Base-by-base conservation (phyloP, 2,329 filamentous ascomycete genomes). In the Hymenoscyphus occultus region DNA sequence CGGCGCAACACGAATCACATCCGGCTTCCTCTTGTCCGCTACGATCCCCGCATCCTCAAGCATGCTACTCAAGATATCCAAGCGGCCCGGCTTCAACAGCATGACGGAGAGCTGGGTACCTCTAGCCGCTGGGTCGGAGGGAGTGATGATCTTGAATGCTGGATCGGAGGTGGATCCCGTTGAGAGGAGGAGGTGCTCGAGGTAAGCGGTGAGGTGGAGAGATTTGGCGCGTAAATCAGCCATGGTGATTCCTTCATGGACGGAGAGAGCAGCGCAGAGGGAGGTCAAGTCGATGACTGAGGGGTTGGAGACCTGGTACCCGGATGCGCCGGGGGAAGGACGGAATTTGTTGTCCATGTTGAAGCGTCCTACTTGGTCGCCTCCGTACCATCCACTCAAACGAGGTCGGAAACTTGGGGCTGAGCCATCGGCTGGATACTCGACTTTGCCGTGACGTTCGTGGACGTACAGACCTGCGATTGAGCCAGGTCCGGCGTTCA, bases 291-390 rank as follows among this genome's bases (percentile, higher is more conserved):
- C 92, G 6, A 95, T 81, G 12, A 88, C 90, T 0, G 87, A 91
- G 1, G 90, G 92, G 75, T 97, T 97, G 60, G 89, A 92, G n/a
- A 94, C 77, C 77, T 96, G 92, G 77, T 87, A 97, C 3, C 93
- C 93, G 40, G 83, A 86, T 0, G 93, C 93, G 48, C 93, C 93
- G 1, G 85, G 80, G 7, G 91, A 90, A 3, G 93, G 92, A 51
- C 87, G 80, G 77, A 96, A 96, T 64, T 82, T 70, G 77, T 92
- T 94, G 64, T 89, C 86, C 93, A 97, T 97, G 70, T 86, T 82
- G 80, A 97, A 96, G 14, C 93, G 83, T 40, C 86, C 86, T 59
- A 80, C 78, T 77, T 92, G 92, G 78, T 93, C 89, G 62, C 87
- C 89, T 61, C 93, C 93, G 85, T 94, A 97, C 93, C 93, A 97